Evolutionary conservation across 1,284 basidiomycete species (phyloP).

Genomic region (Ceratobasidium sp.): DNA sequence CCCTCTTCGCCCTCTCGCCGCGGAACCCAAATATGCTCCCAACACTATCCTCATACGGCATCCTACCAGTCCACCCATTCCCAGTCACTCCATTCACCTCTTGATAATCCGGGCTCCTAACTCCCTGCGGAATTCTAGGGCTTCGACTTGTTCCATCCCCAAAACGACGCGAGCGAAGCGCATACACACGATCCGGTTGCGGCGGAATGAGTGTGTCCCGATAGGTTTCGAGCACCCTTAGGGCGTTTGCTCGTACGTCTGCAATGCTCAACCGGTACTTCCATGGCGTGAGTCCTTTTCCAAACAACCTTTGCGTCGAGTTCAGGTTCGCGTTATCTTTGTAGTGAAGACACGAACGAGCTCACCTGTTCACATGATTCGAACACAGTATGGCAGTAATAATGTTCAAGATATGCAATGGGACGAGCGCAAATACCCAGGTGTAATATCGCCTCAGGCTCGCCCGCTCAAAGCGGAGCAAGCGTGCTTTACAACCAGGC

Average conservation of each 20-base stretch:
- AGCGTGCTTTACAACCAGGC: constrained; percentile 75
- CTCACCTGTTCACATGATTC: constrained; percentile 73
- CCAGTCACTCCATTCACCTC: not conserved
- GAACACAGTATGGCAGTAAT: constrained; percentile 71
- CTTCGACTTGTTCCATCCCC: constrained; percentile 39
- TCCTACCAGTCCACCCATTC: constrained; percentile 3
- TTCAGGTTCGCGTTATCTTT: not conserved
- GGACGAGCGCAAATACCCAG: constrained; percentile 71
- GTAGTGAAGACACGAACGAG: not conserved
- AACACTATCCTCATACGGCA: constrained; percentile 24
- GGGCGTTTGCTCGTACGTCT: constrained; percentile 59
- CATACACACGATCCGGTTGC: constrained; percentile 37
- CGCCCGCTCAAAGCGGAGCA: constrained; percentile 68
- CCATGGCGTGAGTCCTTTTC: constrained; percentile 76
- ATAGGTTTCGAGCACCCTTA: constrained; percentile 50
- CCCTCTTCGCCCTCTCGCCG: not conserved
- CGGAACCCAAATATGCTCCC: constrained; percentile 42
- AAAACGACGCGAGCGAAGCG: constrained; percentile 23
- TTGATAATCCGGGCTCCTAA: not conserved
- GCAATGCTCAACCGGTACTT: constrained; percentile 67
- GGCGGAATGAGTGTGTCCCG: constrained; percentile 35
- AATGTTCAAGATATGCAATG: constrained; percentile 72
- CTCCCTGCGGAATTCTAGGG: constrained; percentile 29
- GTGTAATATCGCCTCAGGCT: constrained; percentile 68
- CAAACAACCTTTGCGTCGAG: constrained; percentile 57